Evolutionary conservation across 345 rosid genomes (phyloP).

Genomic region (Syzygium grande): DNA sequence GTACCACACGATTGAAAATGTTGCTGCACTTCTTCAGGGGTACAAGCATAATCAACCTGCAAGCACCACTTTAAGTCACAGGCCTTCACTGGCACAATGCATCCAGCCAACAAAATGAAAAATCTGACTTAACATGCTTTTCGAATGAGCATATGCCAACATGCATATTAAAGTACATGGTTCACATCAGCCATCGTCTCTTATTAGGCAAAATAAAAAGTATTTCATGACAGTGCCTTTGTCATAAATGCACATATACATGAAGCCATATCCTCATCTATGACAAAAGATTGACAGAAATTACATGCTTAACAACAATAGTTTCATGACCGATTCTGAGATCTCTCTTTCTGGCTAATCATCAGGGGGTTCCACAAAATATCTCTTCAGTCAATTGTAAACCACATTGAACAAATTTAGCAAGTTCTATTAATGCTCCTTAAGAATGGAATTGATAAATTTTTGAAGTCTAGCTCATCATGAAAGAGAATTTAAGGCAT

Average conservation of each 20-base stretch:
- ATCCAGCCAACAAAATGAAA: background rate
- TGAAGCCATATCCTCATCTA: background rate
- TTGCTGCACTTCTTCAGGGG: conserved; percentile 98
- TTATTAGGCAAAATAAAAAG: background rate
- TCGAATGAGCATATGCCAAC: background rate
- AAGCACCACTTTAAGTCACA: background rate
- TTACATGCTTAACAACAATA: background rate
- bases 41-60: conserved; percentile 92
- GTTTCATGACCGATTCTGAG: background rate
- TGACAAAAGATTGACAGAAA: background rate
- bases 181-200: background rate
- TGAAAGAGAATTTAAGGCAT: background rate
- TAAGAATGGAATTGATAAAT: background rate
- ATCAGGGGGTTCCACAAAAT: background rate
- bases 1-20: conserved; percentile 97
- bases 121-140: background rate
- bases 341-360: background rate
- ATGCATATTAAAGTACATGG: background rate
- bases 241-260: background rate
- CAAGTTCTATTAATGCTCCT: background rate
- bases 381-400: background rate
- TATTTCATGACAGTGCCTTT: background rate
- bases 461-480: background rate
- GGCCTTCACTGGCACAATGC: background rate
- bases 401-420: background rate